Base-by-base conservation (phyloP, 495 filamentous ascomycete genomes). In the Xylaria bambusicola region DNA sequence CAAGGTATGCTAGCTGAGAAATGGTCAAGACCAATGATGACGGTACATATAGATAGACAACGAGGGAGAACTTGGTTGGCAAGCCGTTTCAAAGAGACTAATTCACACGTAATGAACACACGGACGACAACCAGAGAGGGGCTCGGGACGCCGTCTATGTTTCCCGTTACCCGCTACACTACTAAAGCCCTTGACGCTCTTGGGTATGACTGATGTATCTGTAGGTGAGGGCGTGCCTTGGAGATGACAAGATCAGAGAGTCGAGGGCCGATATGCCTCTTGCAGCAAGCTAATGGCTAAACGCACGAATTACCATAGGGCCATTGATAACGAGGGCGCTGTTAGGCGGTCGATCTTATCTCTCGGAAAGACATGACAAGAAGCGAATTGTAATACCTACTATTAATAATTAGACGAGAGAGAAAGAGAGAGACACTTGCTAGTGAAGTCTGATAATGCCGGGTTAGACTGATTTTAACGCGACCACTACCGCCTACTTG, bases 301-400 rank as follows among this genome's bases (percentile, higher is more conserved):
- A 61, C 46, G 61, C 50, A 53, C 63, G 65, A 66, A 64, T 66
- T 62, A 64, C 63, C 55, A 56, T 56, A 60, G 63, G 61, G 62
- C 61, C 61, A 66, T 70, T 67, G 68, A 70, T 70, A 70, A 68
- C 65, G 47, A 55, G n/a, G n/a, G n/a, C n/a, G n/a, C n/a, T n/a
- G n/a, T n/a, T 41, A 38, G 50, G 49, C 21, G 62, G 62, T 60
- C 62, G 63, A 68, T 66, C 63, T 68, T 71, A 71, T 71, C 68
- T 71, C 44, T 38, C 23, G 27, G 41, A 12, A 9, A 38, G 36
- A 15, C 17, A 51, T 60, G 57, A 60, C 57, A 23, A 60, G 49
- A 60, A 26, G n/a, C 29, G 26, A 53, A 60, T 60, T 60, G 57
- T 60, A 42, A 60, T 60, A 47, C 46, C 35, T 44, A 55, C 29